Percentiles rank a stretch among this genome's conserved stretches.
phyloP scores from a whole-genome alignment of 2,329 filamentous ascomycete species.

The Botrytis elliptica region DNA sequence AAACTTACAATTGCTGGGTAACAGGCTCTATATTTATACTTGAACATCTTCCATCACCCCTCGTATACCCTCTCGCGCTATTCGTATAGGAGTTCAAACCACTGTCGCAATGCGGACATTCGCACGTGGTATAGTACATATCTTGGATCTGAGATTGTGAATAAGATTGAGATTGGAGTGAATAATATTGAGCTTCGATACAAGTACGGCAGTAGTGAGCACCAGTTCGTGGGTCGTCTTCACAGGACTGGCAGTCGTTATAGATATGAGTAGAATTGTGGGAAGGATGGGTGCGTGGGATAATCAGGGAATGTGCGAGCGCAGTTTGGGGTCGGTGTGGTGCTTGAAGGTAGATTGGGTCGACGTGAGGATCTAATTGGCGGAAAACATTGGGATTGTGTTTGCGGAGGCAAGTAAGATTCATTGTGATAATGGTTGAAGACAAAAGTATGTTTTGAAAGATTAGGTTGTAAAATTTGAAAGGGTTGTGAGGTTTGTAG shows the following conservation, averaged over 20 bases:
- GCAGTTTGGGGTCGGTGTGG: neutral
- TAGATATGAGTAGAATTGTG: constrained; percentile 4
- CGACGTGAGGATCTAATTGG: neutral
- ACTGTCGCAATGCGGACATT: constrained; percentile 21
- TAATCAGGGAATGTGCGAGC: neutral
- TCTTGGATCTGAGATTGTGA: constrained; percentile 4
- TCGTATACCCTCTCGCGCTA: neutral
- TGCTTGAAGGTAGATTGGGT: constrained; percentile 10
- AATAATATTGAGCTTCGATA: constrained; percentile 7
- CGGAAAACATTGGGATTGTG: constrained; percentile 13
- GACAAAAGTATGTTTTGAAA: neutral
- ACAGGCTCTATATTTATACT: neutral
- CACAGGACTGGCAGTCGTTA: constrained; percentile 13
- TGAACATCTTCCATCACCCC: neutral
- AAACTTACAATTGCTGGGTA: constrained; percentile 12
- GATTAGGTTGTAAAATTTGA: neutral
- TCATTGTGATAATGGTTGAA: constrained; percentile 2
- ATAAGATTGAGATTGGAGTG: neutral
- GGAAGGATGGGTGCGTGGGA: constrained; percentile 8
- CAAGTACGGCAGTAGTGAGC: constrained; percentile 16
- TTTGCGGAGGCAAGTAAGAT: constrained; percentile 15
- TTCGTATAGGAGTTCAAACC: neutral
- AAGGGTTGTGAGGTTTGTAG: neutral
- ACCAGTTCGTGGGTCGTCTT: constrained; percentile 19
- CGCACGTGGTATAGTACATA: constrained; percentile 11